These are phyloP conservation scores for Yarrowia keelungensis DNA, from an alignment of 805 yeast species.

Conservation along the genomic window DNA sequence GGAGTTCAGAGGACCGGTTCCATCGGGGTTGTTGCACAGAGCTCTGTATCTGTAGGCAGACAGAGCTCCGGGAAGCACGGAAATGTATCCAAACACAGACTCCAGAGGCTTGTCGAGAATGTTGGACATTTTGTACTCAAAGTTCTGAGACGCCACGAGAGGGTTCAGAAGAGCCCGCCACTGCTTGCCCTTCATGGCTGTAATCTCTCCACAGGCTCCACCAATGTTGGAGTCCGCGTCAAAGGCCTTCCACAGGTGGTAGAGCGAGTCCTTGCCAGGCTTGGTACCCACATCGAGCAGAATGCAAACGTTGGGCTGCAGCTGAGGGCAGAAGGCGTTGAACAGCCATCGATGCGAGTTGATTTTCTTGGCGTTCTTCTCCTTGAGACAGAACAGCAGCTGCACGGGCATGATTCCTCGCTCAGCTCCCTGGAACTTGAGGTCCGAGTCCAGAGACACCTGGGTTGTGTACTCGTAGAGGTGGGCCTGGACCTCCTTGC, in stretches of 20 bases:
- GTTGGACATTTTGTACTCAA: slow-evolving; percentile 96
- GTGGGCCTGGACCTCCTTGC: slow-evolving; percentile 90
- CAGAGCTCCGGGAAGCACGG: slow-evolving; percentile 94
- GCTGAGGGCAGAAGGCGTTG: slow-evolving; percentile 89
- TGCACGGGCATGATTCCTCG: slow-evolving; percentile 95
- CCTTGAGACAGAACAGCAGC: slow-evolving; percentile 89
- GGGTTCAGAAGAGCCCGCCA: slow-evolving; percentile 87
- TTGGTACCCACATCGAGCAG: slow-evolving; percentile 96
- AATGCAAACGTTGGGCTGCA: slow-evolving; percentile 90
- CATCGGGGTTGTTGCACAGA: slow-evolving; percentile 80
- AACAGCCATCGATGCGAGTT: slow-evolving; percentile 98
- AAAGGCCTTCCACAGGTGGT: slow-evolving; percentile 96
- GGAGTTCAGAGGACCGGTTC: slow-evolving; percentile 88
- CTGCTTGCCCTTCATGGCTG: slow-evolving; percentile 90
- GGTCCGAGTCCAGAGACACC: slow-evolving; percentile 84
- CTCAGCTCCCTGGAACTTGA: slow-evolving; percentile 89
- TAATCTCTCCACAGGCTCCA: slow-evolving; percentile 98
- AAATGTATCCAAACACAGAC: slow-evolving; percentile 88
- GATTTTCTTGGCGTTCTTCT: slow-evolving; percentile 88
- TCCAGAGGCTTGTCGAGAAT: slow-evolving; percentile 94
- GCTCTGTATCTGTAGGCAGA: slow-evolving; percentile 95
- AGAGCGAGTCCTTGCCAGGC: slow-evolving; percentile 86
- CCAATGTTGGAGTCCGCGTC: slow-evolving; percentile 96
- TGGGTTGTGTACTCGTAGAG: slow-evolving; percentile 96
- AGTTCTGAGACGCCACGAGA: slow-evolving; percentile 93